phyloP scores from a whole-genome alignment of 129 eudicot species.

The Pseudognaphalium luteoalbum region DNA sequence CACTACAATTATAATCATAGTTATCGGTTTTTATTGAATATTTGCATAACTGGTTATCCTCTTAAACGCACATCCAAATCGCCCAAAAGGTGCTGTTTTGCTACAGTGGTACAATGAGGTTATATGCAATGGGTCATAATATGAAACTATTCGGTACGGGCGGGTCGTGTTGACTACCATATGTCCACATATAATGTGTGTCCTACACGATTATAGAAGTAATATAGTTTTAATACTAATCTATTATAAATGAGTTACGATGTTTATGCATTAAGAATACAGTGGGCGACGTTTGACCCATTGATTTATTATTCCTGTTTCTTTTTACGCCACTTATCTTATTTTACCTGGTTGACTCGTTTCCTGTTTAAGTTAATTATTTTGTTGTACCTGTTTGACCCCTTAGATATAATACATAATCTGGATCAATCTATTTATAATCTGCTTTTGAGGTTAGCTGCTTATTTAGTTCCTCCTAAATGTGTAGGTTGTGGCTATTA shows the following conservation, averaged over 20 bases:
- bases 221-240: neutral
- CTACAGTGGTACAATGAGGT: neutral
- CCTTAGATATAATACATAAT: neutral
- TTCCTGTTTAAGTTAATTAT: no score
- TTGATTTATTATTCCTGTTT: neutral
- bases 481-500: constrained; percentile 88
- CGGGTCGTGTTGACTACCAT: neutral
- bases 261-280: neutral
- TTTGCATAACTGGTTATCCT: neutral
- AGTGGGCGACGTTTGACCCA: neutral
- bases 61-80: neutral
- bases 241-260: neutral
- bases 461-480: constrained; percentile 17
- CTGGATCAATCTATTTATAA: neutral
- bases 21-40: neutral
- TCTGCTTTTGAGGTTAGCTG: neutral
- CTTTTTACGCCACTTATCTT: neutral
- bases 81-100: neutral
- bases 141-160: neutral
- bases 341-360: neutral
- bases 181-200: neutral
- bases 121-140: neutral
- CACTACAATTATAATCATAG: neutral
- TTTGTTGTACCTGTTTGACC: neutral
- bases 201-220: neutral